These are phyloP conservation scores for Vigna mungo DNA, from an alignment of 306 rosid species.

Conservation along the genomic window DNA sequence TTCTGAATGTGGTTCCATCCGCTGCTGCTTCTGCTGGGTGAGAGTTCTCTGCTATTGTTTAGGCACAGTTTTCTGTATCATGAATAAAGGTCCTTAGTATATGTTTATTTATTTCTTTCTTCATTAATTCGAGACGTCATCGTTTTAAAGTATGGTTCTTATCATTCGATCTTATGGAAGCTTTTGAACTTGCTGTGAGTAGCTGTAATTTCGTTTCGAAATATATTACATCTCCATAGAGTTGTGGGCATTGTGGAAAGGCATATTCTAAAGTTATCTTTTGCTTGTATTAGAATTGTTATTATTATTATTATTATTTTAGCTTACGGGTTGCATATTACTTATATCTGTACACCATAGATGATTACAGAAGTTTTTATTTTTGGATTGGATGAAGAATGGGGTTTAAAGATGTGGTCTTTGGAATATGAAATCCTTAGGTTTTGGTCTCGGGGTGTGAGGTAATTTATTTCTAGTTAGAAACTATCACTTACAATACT, in stretches of 20 bases:
- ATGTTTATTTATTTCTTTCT: constrained; percentile 44
- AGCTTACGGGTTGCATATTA: constrained; percentile 9
- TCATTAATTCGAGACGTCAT: constrained; percentile 40
- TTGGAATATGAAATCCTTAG: constrained; percentile 5
- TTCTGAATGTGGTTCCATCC: constrained; percentile 53
- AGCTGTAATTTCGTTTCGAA: constrained; percentile 26
- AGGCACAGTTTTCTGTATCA: constrained; percentile 45
- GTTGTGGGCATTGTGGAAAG: constrained; percentile 13
- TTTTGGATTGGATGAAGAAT: constrained; percentile 9
- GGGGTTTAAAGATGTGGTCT: not conserved
- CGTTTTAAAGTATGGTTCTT: constrained; percentile 36
- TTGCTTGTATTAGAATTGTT: constrained; percentile 16
- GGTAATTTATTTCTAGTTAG: not conserved
- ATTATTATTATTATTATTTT: not conserved
- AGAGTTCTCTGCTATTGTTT: constrained; percentile 39
- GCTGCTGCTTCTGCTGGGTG: constrained; percentile 4
- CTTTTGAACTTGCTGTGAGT: constrained; percentile 37
- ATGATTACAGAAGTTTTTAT: not conserved
- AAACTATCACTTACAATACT: not conserved
- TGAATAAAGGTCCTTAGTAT: constrained; percentile 49
- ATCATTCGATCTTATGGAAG: constrained; percentile 21
- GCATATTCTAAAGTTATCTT: not conserved
- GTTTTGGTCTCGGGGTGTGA: constrained; percentile 5
- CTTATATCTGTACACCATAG: not conserved
- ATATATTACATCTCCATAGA: constrained; percentile 27